These are phyloP conservation scores for Alternaria sp. DNA, from an alignment of 2,329 filamentous ascomycete genomes.

Conservation along the genomic window DNA sequence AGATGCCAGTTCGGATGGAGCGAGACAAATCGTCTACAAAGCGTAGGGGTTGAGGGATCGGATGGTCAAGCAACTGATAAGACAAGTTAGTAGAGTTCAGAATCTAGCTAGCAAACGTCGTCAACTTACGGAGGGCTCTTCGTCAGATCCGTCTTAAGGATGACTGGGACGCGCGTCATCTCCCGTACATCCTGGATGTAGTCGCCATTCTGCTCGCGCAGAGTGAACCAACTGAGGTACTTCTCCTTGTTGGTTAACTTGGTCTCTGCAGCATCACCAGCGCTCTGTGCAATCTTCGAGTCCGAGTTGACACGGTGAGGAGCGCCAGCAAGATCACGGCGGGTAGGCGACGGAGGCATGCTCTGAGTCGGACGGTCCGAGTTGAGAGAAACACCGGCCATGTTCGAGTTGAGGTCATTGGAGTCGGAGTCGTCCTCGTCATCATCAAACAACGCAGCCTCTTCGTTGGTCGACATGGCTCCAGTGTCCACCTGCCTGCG, in stretches of 20 bases:
- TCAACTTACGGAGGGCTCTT: conserved; percentile 98
- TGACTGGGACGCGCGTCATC: conserved; percentile 97
- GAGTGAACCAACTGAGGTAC: conserved; percentile 86
- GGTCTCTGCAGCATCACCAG: conserved; percentile 74
- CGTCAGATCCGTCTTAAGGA: conserved; percentile 95
- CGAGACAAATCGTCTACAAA: conserved; percentile 47
- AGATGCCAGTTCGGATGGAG: conserved; percentile 2
- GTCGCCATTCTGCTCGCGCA: conserved; percentile 91
- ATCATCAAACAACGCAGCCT: conserved; percentile 94
- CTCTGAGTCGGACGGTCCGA: conserved; percentile 90
- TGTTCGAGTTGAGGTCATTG: conserved; percentile 87
- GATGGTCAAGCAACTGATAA: conserved; percentile 77
- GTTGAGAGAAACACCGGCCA: conserved; percentile 86
- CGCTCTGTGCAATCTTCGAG: conserved; percentile 79
- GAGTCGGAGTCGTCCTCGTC: conserved; percentile 81
- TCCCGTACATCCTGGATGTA: conserved; percentile 98
- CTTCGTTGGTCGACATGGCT: conserved; percentile 90
- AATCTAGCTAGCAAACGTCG: neutral
- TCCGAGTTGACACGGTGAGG: conserved; percentile 92
- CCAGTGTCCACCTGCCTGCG: conserved; percentile 94
- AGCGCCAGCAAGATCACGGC: conserved; percentile 71
- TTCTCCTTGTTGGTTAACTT: conserved; percentile 94
- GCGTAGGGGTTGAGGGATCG: conserved; percentile 83
- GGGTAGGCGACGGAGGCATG: conserved; percentile 88
- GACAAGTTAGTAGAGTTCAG: conserved; percentile 28